phyloP scores from a whole-genome alignment of 495 filamentous ascomycete species.

The Terfezia boudieri region DNA sequence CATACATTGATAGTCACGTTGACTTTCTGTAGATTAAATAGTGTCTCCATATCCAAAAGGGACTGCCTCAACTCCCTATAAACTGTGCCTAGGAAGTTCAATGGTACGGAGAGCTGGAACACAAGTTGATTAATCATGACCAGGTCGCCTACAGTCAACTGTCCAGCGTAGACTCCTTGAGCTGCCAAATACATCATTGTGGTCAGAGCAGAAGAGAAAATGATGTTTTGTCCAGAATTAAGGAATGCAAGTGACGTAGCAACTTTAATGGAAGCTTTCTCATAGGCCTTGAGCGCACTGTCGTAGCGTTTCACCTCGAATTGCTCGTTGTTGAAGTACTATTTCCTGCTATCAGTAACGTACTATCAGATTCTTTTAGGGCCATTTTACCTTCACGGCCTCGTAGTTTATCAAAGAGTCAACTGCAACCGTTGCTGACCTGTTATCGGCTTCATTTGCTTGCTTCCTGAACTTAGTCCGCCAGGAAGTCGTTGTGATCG shows the following conservation, averaged over 20 bases:
- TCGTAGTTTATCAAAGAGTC: constrained; percentile 97
- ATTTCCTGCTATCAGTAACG: not conserved
- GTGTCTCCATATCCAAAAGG: constrained; percentile 89
- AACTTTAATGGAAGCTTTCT: constrained; percentile 87
- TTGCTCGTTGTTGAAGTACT: constrained; percentile 94
- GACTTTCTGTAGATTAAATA: constrained; percentile 97
- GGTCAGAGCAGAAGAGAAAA: constrained; percentile 83
- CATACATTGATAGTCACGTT: constrained; percentile 50
- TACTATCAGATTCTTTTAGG: not conserved
- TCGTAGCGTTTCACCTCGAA: constrained; percentile 86
- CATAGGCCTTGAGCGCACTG: constrained; percentile 61
- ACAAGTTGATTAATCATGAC: constrained; percentile 98
- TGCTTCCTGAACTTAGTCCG: constrained; percentile 85
- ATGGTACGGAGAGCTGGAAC: constrained; percentile 85
- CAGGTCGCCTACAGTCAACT: constrained; percentile 78
- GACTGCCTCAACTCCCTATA: constrained; percentile 92
- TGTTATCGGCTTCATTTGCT: constrained; percentile 90
- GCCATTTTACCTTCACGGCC: constrained; percentile 47
- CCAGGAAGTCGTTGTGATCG: constrained; percentile 88
- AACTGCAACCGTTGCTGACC: constrained; percentile 81
- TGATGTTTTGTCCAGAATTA: constrained; percentile 95
- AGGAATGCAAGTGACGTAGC: constrained; percentile 79
- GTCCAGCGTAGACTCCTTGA: constrained; percentile 60
- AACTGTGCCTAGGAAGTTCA: constrained; percentile 90
- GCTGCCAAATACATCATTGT: constrained; percentile 97